Percentiles rank a stretch among this genome's conserved stretches.
These are phyloP conservation scores for Gomphus bonarii DNA, from an alignment of 1,284 basidiomycete genomes.

Conservation along the genomic window DNA sequence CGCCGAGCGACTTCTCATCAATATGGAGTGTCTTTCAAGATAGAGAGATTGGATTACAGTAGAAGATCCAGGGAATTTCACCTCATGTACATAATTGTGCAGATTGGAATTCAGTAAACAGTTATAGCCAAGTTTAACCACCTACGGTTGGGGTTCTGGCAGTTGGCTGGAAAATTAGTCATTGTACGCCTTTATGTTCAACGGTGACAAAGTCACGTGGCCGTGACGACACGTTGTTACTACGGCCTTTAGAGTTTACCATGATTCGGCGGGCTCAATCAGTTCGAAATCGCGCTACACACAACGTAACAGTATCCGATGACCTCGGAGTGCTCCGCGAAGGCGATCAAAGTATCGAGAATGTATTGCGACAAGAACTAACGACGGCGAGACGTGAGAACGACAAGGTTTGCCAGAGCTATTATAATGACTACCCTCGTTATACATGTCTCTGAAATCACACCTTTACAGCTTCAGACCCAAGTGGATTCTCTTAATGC, in stretches of 20 bases:
- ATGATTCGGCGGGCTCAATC: constrained; percentile 46
- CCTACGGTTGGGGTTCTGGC: too few relatives aligned
- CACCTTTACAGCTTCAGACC: constrained; percentile 37
- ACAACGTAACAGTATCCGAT: constrained; percentile 39
- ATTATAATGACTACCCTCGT: not conserved
- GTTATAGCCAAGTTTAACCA: too few relatives aligned
- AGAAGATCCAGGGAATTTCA: too few relatives aligned
- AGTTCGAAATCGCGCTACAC: constrained; percentile 39
- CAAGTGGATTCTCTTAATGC: constrained; percentile 51
- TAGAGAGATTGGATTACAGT: too few relatives aligned
- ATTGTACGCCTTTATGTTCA: too few relatives aligned
- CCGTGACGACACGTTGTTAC: too few relatives aligned
- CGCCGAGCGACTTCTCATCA: too few relatives aligned
- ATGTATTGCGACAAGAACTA: constrained; percentile 48
- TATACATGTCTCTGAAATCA: not conserved
- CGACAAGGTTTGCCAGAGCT: constrained; percentile 39
- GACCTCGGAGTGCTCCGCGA: constrained; percentile 55
- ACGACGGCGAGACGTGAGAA: constrained; percentile 63
- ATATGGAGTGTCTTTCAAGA: too few relatives aligned
- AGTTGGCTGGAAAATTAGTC: too few relatives aligned
- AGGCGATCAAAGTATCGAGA: constrained; percentile 41
- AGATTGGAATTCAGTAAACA: too few relatives aligned
- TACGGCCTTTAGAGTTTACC: not conserved
- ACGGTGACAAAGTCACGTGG: not conserved
- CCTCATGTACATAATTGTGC: too few relatives aligned